These are phyloP conservation scores for Claviceps paspali DNA, from an alignment of 2,329 filamentous ascomycete genomes.

Conservation along the genomic window DNA sequence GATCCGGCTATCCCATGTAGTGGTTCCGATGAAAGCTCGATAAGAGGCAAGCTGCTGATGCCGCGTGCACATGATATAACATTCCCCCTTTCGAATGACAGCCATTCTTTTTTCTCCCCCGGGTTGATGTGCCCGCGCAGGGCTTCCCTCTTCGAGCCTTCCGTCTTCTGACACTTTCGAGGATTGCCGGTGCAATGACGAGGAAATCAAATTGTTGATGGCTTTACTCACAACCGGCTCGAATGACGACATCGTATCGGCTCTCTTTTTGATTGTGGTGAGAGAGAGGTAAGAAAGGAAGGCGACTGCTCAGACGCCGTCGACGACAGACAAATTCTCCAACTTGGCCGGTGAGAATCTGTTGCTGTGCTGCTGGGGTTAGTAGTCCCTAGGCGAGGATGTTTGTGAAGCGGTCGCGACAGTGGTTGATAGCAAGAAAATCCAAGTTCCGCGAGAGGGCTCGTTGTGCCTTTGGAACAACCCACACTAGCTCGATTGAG, in stretches of 20 bases:
- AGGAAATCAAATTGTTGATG: not conserved
- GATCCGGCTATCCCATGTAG: not conserved
- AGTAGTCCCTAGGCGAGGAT: slow-evolving; percentile 22
- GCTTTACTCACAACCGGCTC: slow-evolving; percentile 51
- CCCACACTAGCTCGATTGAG: slow-evolving; percentile 19
- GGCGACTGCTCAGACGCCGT: slow-evolving; percentile 20
- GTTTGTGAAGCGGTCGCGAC: slow-evolving; percentile 26
- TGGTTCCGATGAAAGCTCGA: not conserved
- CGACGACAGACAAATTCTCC: slow-evolving; percentile 22
- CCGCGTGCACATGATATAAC: slow-evolving; percentile 2
- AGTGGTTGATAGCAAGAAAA: slow-evolving; percentile 24
- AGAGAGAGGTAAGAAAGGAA: slow-evolving; percentile 16
- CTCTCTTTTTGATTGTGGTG: slow-evolving; percentile 17
- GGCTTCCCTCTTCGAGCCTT: slow-evolving; percentile 1
- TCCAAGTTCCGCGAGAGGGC: slow-evolving; percentile 22
- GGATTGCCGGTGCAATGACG: slow-evolving; percentile 5
- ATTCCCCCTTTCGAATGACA: too few relatives aligned
- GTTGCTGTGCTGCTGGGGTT: slow-evolving; percentile 26
- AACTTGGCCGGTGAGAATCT: slow-evolving; percentile 24
- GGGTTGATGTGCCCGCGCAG: slow-evolving; percentile 5
- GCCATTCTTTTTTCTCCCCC: too few relatives aligned
- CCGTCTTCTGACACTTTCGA: slow-evolving; percentile 2
- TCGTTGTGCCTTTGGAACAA: slow-evolving; percentile 24
- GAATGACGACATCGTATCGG: slow-evolving; percentile 46
- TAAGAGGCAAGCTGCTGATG: not conserved